Conservation (phyloP, 305 asterid genomes). For the Galium porrigens region DNA sequence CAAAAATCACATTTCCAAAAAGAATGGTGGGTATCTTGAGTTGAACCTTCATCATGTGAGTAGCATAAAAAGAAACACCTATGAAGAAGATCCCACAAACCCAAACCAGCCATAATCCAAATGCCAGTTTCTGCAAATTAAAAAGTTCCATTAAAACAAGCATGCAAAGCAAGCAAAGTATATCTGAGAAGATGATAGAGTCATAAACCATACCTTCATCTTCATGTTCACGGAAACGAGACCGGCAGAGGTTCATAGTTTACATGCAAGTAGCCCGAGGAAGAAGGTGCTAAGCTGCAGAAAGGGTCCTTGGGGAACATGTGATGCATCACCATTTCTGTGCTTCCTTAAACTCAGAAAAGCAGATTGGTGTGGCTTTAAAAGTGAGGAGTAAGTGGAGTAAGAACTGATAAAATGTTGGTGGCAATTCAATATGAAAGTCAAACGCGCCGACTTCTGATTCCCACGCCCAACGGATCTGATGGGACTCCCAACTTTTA, state of each 20-base stretch:
- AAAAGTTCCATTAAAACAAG: conserved; percentile 8
- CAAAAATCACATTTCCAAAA: conserved; percentile 22
- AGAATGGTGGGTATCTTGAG: conserved; percentile 18
- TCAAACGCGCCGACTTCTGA: not conserved
- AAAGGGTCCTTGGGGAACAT: not conserved
- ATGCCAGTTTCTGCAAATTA: conserved; percentile 38
- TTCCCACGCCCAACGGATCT: not conserved
- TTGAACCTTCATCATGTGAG: conserved; percentile 35
- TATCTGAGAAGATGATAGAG: conserved; percentile 4
- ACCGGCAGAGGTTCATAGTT: not conserved
- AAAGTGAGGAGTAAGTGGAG: not conserved
- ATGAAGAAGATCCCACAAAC: conserved; percentile 56
- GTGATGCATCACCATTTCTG: not conserved
- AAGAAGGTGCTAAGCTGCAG: not conserved
- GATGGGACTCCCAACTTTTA: not conserved
- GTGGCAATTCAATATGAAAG: not conserved
- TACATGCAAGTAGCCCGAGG: not conserved
- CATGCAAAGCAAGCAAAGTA: conserved; percentile 8
- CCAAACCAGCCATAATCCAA: conserved; percentile 68
- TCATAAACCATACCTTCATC: conserved; percentile 32
- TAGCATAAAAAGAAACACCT: conserved; percentile 51
- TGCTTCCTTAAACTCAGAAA: not conserved
- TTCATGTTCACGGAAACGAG: conserved; percentile 2
- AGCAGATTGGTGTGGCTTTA: not conserved
- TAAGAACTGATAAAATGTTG: not conserved